phyloP scores from a whole-genome alignment of 2,329 filamentous ascomycete species.

The Botryotinia convoluta region DNA sequence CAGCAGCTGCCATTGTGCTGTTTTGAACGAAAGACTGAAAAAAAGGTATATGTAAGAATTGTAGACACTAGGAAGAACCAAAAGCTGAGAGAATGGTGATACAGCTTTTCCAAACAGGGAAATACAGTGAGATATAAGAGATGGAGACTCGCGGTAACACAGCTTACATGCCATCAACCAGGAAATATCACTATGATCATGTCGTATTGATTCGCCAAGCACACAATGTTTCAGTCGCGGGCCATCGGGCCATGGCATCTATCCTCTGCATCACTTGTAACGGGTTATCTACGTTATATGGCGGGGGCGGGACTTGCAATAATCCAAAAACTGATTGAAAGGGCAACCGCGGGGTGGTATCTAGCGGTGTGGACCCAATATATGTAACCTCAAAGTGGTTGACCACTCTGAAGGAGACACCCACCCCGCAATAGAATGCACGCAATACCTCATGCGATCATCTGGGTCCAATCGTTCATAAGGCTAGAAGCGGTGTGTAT shows the following conservation, averaged over 20 bases:
- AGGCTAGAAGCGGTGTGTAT: slow-evolving; percentile 13
- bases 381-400: neutral
- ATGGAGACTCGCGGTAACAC: neutral
- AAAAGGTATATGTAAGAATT: neutral
- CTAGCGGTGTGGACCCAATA: slow-evolving; percentile 20
- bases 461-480: neutral
- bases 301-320: slow-evolving; percentile 5
- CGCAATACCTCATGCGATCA: slow-evolving; percentile 9
- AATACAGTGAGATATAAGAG: neutral
- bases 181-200: neutral
- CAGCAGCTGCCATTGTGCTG: slow-evolving; percentile 35
- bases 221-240: neutral
- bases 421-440: neutral
- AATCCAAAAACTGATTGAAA: neutral
- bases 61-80: neutral
- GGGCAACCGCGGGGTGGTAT: neutral
- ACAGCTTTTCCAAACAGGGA: neutral
- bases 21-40: neutral
- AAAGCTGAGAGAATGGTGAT: neutral
- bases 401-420: neutral
- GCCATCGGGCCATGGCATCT: neutral
- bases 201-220: slow-evolving; percentile 2
- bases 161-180: neutral
- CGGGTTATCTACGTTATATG: neutral
- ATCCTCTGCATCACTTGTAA: neutral